phyloP scores from a whole-genome alignment of 495 filamentous ascomycete species.

The Cetradonia linearis region DNA sequence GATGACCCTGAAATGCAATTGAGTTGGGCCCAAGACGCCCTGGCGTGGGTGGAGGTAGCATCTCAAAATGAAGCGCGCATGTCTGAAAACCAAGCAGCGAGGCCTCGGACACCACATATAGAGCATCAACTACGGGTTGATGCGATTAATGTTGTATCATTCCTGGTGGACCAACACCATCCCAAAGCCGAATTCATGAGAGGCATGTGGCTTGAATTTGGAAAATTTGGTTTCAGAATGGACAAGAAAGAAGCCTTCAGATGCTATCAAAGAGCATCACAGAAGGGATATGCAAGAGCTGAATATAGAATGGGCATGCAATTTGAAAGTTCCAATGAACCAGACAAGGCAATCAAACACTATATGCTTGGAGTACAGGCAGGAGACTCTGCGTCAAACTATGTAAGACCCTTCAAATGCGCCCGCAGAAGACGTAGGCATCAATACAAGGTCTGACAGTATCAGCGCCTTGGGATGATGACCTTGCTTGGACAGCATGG shows the following conservation, averaged over 20 bases:
- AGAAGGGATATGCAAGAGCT: slow-evolving; percentile 83
- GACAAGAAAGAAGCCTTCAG: slow-evolving; percentile 92
- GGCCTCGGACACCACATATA: slow-evolving; percentile 68
- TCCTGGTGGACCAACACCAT: slow-evolving; percentile 82
- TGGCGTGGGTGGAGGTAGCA: slow-evolving; percentile 80
- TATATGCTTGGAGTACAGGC: slow-evolving; percentile 68
- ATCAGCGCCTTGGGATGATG: slow-evolving; percentile 87
- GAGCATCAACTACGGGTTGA: slow-evolving; percentile 82
- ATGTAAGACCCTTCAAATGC: slow-evolving; percentile 39
- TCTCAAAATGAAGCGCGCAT: slow-evolving; percentile 56
- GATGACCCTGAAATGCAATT: slow-evolving; percentile 95
- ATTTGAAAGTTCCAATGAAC: slow-evolving; percentile 86
- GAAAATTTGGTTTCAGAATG: slow-evolving; percentile 77
- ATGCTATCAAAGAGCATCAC: slow-evolving; percentile 73
- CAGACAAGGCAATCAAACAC: slow-evolving; percentile 78
- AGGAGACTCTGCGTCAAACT: slow-evolving; percentile 86
- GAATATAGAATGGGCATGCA: slow-evolving; percentile 98
- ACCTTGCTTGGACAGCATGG: slow-evolving; percentile 87
- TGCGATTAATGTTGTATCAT: slow-evolving; percentile 81
- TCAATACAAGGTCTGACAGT: slow-evolving; percentile 8
- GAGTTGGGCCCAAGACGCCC: slow-evolving; percentile 86
- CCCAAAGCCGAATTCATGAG: slow-evolving; percentile 91
- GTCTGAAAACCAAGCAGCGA: slow-evolving; percentile 50
- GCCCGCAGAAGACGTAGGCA: neutral
- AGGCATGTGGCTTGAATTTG: slow-evolving; percentile 96